Conservation (phyloP, 83 land plant genomes). For the Diphasiastrum complanatum region DNA sequence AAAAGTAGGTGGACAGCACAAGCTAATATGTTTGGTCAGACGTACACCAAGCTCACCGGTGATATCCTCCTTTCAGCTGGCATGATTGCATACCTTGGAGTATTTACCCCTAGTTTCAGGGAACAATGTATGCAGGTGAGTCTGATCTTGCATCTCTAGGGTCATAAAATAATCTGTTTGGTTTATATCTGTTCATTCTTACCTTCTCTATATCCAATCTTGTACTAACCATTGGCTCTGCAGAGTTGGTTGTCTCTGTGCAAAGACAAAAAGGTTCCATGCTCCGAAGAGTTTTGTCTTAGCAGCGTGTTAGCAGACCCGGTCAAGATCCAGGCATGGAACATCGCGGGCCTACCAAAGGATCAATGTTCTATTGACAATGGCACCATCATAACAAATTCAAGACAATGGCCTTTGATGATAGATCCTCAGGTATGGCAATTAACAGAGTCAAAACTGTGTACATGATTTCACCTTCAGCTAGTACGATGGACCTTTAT, state of each 20-base stretch:
- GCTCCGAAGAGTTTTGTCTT: constrained; percentile 22
- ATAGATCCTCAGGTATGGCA: constrained; percentile 33
- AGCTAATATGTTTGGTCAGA: constrained; percentile 22
- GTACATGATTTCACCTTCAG: background rate
- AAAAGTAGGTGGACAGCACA: constrained; percentile 28
- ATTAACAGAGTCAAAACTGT: background rate
- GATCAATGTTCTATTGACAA: constrained; percentile 29
- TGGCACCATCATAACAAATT: constrained; percentile 25
- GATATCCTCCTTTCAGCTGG: constrained; percentile 31
- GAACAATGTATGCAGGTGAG: constrained; percentile 20
- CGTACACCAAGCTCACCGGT: constrained; percentile 25
- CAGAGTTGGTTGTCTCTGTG: constrained; percentile 28
- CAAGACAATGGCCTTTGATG: constrained; percentile 32
- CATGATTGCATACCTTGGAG: constrained; percentile 27
- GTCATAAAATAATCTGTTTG: too few species aligned
- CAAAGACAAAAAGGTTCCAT: constrained; percentile 24
- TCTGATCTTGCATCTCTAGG: too few species aligned
- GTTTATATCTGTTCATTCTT: too few species aligned
- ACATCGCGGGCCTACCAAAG: constrained; percentile 30
- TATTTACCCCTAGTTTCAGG: constrained; percentile 27
- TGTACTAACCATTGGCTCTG: too few species aligned
- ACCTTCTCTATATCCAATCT: too few species aligned
- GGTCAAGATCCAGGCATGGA: constrained; percentile 32
- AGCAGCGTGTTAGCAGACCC: constrained; percentile 31
- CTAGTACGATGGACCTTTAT: background rate